Conservation (phyloP, 371 early-diverging fungal genomes). For the Mortierella sp. region DNA sequence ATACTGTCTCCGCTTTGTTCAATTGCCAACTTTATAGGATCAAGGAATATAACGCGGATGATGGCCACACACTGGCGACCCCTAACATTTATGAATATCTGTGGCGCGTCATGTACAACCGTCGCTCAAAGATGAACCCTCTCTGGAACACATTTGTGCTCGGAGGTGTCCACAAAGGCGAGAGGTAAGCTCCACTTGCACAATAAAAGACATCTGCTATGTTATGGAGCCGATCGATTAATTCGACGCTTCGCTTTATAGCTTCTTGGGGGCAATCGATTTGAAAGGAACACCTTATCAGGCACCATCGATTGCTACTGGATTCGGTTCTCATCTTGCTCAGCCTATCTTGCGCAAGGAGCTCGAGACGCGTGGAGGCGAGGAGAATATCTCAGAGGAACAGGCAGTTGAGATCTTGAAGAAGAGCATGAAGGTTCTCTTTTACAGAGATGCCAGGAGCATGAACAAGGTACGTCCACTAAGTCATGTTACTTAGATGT, state of each 20-base stretch:
- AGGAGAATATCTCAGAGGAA: conserved; percentile 89
- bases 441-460: conserved; percentile 97
- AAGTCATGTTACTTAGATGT: not conserved
- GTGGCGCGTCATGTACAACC: conserved; percentile 93
- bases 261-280: conserved; percentile 97
- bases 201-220: not conserved
- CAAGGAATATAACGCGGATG: conserved; percentile 89
- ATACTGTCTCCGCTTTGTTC: not conserved
- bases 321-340: conserved; percentile 96
- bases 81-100: conserved; percentile 92
- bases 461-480: conserved; percentile 83
- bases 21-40: conserved; percentile 66
- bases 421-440: conserved; percentile 95
- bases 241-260: conserved; percentile 38
- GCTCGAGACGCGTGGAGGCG: conserved; percentile 88
- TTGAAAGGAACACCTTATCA: conserved; percentile 97
- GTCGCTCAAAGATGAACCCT: conserved; percentile 94
- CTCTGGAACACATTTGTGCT: conserved; percentile 97
- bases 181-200: conserved; percentile 52
- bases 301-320: conserved; percentile 94
- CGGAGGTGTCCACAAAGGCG: conserved; percentile 88
- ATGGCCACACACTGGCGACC: conserved; percentile 90
- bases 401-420: conserved; percentile 93
- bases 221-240: not conserved
- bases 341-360: conserved; percentile 96